Evolutionary conservation across 1,139 yeast genomes (phyloP).

Genomic region (Kurtzmaniella quercitrusa): DNA sequence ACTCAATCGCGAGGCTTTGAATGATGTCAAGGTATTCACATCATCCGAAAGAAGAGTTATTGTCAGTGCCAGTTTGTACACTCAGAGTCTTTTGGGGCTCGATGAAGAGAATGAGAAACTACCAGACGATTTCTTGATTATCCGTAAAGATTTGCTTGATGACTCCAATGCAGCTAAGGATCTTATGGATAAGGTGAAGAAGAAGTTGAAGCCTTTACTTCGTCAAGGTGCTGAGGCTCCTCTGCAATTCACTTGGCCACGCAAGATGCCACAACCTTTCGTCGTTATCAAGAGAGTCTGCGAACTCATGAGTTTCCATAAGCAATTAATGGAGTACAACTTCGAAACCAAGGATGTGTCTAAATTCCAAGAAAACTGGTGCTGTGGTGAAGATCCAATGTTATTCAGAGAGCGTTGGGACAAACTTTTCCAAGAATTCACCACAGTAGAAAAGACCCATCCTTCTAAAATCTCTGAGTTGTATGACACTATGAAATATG

Average conservation of each 20-base stretch:
- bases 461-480: constrained; percentile 95
- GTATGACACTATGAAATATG: constrained; percentile 98
- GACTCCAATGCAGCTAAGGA: constrained; percentile 98
- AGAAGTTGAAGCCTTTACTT: constrained; percentile 87
- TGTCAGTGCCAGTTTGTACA: constrained; percentile 86
- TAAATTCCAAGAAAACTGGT: constrained; percentile 79
- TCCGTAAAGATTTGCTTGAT: constrained; percentile 87
- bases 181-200: constrained; percentile 95
- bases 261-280: constrained; percentile 96
- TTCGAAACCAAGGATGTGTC: constrained; percentile 64
- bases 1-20: constrained; percentile 77
- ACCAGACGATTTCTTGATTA: constrained; percentile 74
- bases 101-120: constrained; percentile 49
- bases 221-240: constrained; percentile 98
- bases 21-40: constrained; percentile 82
- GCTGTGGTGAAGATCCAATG: constrained; percentile 92
- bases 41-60: constrained; percentile 94
- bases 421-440: constrained; percentile 87
- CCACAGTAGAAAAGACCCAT: constrained; percentile 91
- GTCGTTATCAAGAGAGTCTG: constrained; percentile 90
- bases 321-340: constrained; percentile 78
- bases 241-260: constrained; percentile 99
- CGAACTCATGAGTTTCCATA: constrained; percentile 91
- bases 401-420: constrained; percentile 97
- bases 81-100: constrained; percentile 73